phyloP scores from a whole-genome alignment of 2,329 filamentous ascomycete species.

The Curvularia sp. region DNA sequence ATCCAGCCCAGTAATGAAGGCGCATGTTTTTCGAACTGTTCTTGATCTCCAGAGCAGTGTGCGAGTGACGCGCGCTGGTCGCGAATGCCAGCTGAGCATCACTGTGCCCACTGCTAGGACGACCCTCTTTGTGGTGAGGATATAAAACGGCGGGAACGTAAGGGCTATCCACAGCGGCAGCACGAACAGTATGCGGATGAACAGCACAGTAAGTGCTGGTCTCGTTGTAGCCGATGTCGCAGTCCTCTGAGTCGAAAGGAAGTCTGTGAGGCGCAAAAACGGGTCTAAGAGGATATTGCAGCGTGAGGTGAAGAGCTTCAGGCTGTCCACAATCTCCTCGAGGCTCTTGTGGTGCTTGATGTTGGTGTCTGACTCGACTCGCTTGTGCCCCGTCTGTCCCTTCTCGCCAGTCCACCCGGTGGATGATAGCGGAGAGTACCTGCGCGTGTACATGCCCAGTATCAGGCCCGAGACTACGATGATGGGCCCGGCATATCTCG shows the following conservation, averaged over 20 bases:
- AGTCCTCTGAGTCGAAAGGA: conserved; percentile 87
- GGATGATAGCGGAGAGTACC: conserved; percentile 89
- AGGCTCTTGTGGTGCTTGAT: conserved; percentile 89
- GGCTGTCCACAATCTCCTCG: conserved; percentile 94
- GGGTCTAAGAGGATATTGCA: conserved; percentile 94
- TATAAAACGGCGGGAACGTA: conserved; percentile 79
- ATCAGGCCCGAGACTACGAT: conserved; percentile 82
- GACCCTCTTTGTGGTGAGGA: conserved; percentile 86
- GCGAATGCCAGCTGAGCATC: conserved; percentile 88
- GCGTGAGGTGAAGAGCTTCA: conserved; percentile 87
- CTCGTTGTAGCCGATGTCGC: conserved; percentile 90
- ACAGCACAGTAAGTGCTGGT: conserved; percentile 86
- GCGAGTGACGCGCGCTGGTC: conserved; percentile 82
- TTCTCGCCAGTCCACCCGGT: conserved; percentile 76
- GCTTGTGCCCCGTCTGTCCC: conserved; percentile 61
- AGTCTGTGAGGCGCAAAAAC: conserved; percentile 86
- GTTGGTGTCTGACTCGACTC: conserved; percentile 63
- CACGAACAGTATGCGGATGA: conserved; percentile 85
- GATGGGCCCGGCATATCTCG: conserved; percentile 82
- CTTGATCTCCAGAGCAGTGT: conserved; percentile 90
- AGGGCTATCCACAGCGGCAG: conserved; percentile 87
- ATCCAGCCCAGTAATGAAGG: conserved; percentile 79
- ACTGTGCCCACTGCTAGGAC: conserved; percentile 87
- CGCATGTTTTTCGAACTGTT: conserved; percentile 71
- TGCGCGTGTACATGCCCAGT: conserved; percentile 87